Percentiles rank a stretch among this genome's conserved stretches.
phyloP scores from a whole-genome alignment of 441 rosid species.

The Erodium moschatum region DNA sequence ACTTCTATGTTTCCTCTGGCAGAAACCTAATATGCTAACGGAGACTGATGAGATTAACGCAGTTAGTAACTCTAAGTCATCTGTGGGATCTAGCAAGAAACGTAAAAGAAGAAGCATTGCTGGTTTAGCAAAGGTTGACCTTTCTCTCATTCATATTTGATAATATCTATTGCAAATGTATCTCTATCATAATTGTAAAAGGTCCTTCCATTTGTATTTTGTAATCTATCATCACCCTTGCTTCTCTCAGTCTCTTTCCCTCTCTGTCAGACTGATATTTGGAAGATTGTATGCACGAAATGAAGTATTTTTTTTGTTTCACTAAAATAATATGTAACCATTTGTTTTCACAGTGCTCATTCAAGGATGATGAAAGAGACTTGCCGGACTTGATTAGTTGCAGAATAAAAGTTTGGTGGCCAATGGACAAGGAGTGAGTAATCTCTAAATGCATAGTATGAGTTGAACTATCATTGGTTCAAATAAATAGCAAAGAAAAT shows the following conservation, averaged over 20 bases:
- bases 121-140: constrained; percentile 65
- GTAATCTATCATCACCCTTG: not conserved
- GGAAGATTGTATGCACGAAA: not conserved
- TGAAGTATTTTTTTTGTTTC: not conserved
- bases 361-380: constrained; percentile 40
- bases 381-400: constrained; percentile 72
- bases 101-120: constrained; percentile 63
- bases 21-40: constrained; percentile 30
- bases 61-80: constrained; percentile 37
- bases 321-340: constrained; percentile 22
- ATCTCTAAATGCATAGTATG: constrained; percentile 4
- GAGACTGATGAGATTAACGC: constrained; percentile 32
- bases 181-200: not conserved
- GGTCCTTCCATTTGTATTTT: not conserved
- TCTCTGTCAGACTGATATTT: not conserved
- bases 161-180: no score
- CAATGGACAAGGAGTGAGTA: constrained; percentile 91
- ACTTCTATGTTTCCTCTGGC: constrained; percentile 16
- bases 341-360: constrained; percentile 47
- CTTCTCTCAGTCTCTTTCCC: not conserved
- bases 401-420: constrained; percentile 98
- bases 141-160: not conserved
- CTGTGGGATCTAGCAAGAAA: constrained; percentile 55
- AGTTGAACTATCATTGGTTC: no score
- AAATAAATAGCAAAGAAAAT: no score